Evolutionary conservation across 2,329 filamentous ascomycete species (phyloP), one percentile per base, ranked within the genome.

Genomic region (Colletotrichum endophyticum): DNA sequence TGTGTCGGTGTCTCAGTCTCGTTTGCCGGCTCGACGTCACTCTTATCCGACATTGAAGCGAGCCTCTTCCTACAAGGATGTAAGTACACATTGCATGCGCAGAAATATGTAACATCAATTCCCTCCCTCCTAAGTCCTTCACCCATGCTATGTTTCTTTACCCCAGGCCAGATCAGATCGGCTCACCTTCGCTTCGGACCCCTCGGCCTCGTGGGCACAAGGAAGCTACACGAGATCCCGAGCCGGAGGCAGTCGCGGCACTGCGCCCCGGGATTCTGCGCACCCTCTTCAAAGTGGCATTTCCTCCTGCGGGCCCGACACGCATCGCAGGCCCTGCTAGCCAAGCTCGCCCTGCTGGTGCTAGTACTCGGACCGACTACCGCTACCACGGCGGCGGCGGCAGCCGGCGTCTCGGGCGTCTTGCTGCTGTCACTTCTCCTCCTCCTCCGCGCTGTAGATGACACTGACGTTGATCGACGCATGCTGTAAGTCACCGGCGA

Each of bases 281-380:
- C 4, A 34, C 12, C 19, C 12, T 66, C 69, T n/a, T 68, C 75
- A 36, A 76, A 79, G 75, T 76, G 72, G 34, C 80, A 81, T 69
- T 80, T 81, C 27, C 80, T 77, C 61, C 80, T 76, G 8, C 80
- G 76, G 3, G 80, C 80, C 28, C 80, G 77, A 62, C 80, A 81
- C 13, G 79, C 80, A 73, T 81, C 80, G 59, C 80, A 81, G 4
- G 80, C 80, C 59, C 80, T 74, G n/a, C 75, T 76, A 9, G 79
- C 78, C 30, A 81, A 72, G 15, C 22, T 72, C 11, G 73, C 39
- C 30, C 73, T 66, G 49, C 44, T 22, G 44, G 1, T 44, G 39
- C 39, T 49, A n/a, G 19, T 49, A n/a, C 44, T 53, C 44, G 44
- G 44, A 53, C 44, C 44, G 44, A 53, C 44, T 49, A 49, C 44